Percentiles rank a stretch among this genome's conserved stretches.
These are phyloP conservation scores for Arabidopsis thaliana DNA, from an alignment of 345 rosid genomes.

Conservation along the genomic window DNA sequence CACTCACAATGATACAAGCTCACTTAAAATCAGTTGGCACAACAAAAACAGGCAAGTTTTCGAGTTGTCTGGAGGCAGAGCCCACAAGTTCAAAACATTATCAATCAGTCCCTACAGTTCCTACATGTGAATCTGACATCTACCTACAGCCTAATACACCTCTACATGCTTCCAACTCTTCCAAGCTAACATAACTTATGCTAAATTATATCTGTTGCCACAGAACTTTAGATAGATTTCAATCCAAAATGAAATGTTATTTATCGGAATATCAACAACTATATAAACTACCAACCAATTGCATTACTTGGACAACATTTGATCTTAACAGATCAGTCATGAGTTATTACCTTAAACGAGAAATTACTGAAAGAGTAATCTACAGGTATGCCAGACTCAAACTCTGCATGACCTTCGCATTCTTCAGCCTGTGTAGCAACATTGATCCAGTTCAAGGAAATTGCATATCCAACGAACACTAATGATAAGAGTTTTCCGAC, in stretches of 20 bases:
- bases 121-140: slow-evolving; percentile 1
- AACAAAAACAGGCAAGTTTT: not conserved
- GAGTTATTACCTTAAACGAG: slow-evolving; percentile 83
- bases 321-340: slow-evolving; percentile 15
- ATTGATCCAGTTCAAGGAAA: slow-evolving; percentile 25
- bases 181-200: slow-evolving; percentile 16
- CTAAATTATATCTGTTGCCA: not conserved
- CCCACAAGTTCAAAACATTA: not conserved
- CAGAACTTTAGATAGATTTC: slow-evolving; percentile 17
- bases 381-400: slow-evolving; percentile 72
- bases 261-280: not conserved
- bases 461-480: slow-evolving; percentile 21
- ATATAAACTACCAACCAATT: slow-evolving; percentile 19
- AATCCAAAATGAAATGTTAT: not conserved
- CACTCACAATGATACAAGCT: slow-evolving; percentile 8
- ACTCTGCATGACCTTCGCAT: slow-evolving; percentile 71
- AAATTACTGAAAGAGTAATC: slow-evolving; percentile 98
- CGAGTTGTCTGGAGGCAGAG: slow-evolving; percentile 5
- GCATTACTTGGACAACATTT: slow-evolving; percentile 7
- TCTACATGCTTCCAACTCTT: not conserved
- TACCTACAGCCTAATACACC: slow-evolving; percentile 3
- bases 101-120: slow-evolving; percentile 7
- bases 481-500: slow-evolving; percentile 9
- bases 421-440: slow-evolving; percentile 76
- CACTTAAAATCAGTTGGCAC: not conserved